Conservation (phyloP, 192 early-diverging fungal genomes). For the Diversispora epigaea region DNA sequence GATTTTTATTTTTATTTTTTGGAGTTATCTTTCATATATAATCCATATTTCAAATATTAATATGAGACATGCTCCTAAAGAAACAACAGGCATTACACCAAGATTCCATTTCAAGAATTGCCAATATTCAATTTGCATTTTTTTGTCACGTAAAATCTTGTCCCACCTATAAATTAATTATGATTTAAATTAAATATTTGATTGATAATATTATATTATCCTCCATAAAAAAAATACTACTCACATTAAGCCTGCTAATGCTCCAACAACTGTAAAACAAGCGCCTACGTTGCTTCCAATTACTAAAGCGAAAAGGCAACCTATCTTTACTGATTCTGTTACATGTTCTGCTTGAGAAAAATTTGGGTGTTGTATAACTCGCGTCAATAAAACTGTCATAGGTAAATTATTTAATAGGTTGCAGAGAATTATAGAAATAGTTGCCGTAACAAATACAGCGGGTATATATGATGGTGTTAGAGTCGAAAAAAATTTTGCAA, state of each 20-base stretch:
- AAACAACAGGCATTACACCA: constrained; percentile 54
- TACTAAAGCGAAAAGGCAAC: constrained; percentile 68
- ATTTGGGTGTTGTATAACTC: constrained; percentile 64
- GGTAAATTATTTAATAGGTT: constrained; percentile 83
- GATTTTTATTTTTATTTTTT: too few relatives aligned
- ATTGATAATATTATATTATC: constrained; percentile 18
- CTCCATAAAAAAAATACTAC: constrained; percentile 20
- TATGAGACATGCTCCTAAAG: not conserved
- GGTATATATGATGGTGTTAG: constrained; percentile 54
- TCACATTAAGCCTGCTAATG: constrained; percentile 72
- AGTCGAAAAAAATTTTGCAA: constrained; percentile 56
- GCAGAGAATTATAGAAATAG: constrained; percentile 67
- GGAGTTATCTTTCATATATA: not conserved
- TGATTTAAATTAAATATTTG: not conserved
- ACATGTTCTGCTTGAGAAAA: constrained; percentile 46
- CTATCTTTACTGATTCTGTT: constrained; percentile 48
- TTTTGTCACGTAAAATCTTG: constrained; percentile 55
- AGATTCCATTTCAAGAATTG: constrained; percentile 62
- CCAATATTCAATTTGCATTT: constrained; percentile 44
- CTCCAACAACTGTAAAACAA: constrained; percentile 70
- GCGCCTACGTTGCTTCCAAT: constrained; percentile 83
- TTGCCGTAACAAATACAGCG: constrained; percentile 61
- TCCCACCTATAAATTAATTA: constrained; percentile 41
- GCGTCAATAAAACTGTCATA: constrained; percentile 80
- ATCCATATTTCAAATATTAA: not conserved